These are phyloP conservation scores for Bromus sterilis DNA, from an alignment of 176 grass and related monocot species.

Conservation along the genomic window DNA sequence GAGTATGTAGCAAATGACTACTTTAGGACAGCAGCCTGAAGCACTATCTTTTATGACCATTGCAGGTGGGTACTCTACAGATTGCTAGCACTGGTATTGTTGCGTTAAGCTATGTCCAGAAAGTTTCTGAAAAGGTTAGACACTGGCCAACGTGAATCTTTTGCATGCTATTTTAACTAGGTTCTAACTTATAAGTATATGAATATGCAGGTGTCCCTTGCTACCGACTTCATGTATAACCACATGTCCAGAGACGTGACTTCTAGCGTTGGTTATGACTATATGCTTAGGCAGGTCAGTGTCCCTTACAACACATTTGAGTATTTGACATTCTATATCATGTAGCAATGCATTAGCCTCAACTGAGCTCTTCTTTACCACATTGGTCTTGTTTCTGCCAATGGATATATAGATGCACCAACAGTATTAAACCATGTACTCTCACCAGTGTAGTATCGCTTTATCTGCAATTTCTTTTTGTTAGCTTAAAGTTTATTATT, in stretches of 20 bases:
- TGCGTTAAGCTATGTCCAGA: constrained; percentile 96
- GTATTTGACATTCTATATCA: background rate
- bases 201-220: constrained; percentile 78
- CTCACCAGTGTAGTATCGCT: background rate
- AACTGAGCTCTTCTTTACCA: constrained; percentile 1
- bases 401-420: background rate
- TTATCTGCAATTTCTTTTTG: background rate
- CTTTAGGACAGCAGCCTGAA: background rate
- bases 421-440: background rate
- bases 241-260: constrained; percentile 90
- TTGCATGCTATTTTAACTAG: background rate
- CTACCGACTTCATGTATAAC: constrained; percentile 98
- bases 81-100: constrained; percentile 92
- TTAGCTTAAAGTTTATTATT: background rate
- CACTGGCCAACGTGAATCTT: background rate
- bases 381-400: background rate
- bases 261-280: constrained; percentile 95
- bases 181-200: constrained; percentile 10
- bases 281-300: constrained; percentile 93
- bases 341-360: background rate
- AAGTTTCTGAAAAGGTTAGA: constrained; percentile 91
- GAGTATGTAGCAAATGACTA: background rate
- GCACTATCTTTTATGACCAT: constrained; percentile 6
- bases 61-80: constrained; percentile 90
- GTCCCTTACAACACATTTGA: background rate